Evolutionary conservation across 768 basidiomycete genomes (phyloP).

Genomic region (Collybia nuda): DNA sequence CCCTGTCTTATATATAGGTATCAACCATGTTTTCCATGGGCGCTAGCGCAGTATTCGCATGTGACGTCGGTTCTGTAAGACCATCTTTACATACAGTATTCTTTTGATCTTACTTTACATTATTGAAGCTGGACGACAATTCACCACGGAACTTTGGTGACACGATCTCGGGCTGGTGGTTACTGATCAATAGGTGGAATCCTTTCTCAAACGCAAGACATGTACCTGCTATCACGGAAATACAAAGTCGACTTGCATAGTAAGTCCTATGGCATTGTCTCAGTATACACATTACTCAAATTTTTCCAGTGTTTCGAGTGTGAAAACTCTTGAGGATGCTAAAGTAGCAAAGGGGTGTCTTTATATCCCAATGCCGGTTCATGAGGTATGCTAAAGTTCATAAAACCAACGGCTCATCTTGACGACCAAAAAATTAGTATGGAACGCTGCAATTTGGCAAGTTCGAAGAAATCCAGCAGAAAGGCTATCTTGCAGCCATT

Average conservation of each 20-base stretch:
- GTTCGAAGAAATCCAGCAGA: constrained; percentile 84
- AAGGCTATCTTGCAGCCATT: constrained; percentile 75
- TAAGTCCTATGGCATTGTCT: constrained; percentile 39
- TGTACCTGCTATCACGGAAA: constrained; percentile 89
- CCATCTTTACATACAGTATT: neutral
- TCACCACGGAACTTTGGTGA: constrained; percentile 95
- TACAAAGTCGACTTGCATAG: constrained; percentile 95
- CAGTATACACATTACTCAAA: constrained; percentile 4
- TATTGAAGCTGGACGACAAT: constrained; percentile 82
- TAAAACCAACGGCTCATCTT: neutral
- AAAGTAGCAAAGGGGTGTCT: constrained; percentile 86
- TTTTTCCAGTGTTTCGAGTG: constrained; percentile 80
- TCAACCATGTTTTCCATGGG: constrained; percentile 92
- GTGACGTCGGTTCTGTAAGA: constrained; percentile 87
- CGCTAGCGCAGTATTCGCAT: constrained; percentile 86
- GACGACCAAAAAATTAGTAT: constrained; percentile 47
- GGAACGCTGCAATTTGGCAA: constrained; percentile 89
- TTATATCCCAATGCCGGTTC: constrained; percentile 95
- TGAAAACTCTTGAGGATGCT: constrained; percentile 94
- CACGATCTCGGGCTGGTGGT: constrained; percentile 94
- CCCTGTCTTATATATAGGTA: constrained; percentile 49
- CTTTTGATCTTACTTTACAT: constrained; percentile 1
- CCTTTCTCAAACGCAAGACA: constrained; percentile 78
- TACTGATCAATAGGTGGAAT: constrained; percentile 90
- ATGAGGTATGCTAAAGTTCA: constrained; percentile 54